Base-by-base conservation (phyloP, 352 stramenopile species). In the Phytophthora sp. region DNA sequence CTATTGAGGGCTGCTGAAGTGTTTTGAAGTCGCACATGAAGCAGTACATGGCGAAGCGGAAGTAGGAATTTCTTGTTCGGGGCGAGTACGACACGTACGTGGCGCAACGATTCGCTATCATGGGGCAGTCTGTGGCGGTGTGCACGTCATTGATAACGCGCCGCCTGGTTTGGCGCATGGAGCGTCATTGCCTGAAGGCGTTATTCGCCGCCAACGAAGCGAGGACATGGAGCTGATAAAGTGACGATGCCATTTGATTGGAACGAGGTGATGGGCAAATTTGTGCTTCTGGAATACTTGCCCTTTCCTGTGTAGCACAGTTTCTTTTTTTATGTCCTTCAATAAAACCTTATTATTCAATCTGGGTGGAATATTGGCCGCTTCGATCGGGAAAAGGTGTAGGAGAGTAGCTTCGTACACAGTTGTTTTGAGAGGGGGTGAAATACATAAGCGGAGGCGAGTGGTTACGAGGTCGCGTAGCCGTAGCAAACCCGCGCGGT, bases 1-100 rank as follows among this genome's bases (percentile, higher is more conserved):
- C 45, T 21, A 53, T 53, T 16, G 45, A 53, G 26, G 45, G 27
- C 7, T 53, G 45, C 18, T 53, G 27, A 15, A 51, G 44, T 18
- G 24, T 20, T 23, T 24, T 51, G 23, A 23, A 33, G 44, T 23
- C 44, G 3, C 44, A 33, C 15, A 51, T 35, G 44, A 21, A 26
- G 26, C 8, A 35, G 15, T 18, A 31, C 6, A 51, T 31, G 16
- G 26, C 16, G 15, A 18, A 11, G 8, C 23, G 15, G 16, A 45
- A 45, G n/a, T 6, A 45, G n/a, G 44, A 51, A 6, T 51, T 51
- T n/a, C 26, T 51, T 11, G 23, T 36, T 15, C 44, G 44, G 13
- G 44, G 44, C 4, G 44, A 36, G 11, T 51, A 51, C 16, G 44
- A 51, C 16, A 35, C 44, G 13, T 21, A 31, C 38, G 18, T 24